Percentiles rank a stretch among this genome's conserved stretches.
These are phyloP conservation scores for Bacidia rubella DNA, from an alignment of 495 filamentous ascomycete genomes.

Conservation along the genomic window DNA sequence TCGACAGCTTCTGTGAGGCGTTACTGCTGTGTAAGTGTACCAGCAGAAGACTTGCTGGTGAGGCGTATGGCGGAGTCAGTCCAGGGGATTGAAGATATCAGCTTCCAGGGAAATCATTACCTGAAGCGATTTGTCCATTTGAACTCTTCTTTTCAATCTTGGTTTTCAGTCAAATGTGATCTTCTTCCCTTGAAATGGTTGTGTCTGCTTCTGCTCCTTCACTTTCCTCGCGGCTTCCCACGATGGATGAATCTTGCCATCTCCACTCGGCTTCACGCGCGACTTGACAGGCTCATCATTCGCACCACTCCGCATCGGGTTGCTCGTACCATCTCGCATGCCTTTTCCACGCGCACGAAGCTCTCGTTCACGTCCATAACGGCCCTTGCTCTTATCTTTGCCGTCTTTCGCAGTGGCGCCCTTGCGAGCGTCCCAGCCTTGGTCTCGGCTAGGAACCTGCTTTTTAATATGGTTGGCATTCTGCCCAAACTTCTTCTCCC, in stretches of 20 bases:
- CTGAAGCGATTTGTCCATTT: too few relatives aligned
- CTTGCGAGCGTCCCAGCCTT: constrained; percentile 34
- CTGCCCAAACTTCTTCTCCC: constrained; percentile 82
- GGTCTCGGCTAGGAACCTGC: constrained; percentile 25
- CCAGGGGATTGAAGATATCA: too few relatives aligned
- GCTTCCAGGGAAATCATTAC: too few relatives aligned
- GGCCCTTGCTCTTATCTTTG: constrained; percentile 13
- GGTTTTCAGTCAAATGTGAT: constrained; percentile 63
- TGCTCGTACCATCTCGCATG: not conserved
- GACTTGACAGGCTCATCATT: constrained; percentile 13
- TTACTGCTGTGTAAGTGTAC: too few relatives aligned
- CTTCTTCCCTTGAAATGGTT: constrained; percentile 75
- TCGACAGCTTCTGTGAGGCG: too few relatives aligned
- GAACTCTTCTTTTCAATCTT: too few relatives aligned
- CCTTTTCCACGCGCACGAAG: constrained; percentile 7
- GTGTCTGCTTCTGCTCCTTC: constrained; percentile 54
- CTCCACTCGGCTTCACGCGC: constrained; percentile 9
- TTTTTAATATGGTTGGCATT: constrained; percentile 60
- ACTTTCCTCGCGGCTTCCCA: constrained; percentile 83
- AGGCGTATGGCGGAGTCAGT: too few relatives aligned
- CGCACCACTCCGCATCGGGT: constrained; percentile 11
- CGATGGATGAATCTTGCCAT: constrained; percentile 66
- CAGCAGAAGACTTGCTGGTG: too few relatives aligned
- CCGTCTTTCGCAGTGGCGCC: constrained; percentile 28
- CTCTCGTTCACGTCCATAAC: constrained; percentile 8